phyloP scores from a whole-genome alignment of 768 basidiomycete genomes.

The Guyanaporus albipodus region DNA sequence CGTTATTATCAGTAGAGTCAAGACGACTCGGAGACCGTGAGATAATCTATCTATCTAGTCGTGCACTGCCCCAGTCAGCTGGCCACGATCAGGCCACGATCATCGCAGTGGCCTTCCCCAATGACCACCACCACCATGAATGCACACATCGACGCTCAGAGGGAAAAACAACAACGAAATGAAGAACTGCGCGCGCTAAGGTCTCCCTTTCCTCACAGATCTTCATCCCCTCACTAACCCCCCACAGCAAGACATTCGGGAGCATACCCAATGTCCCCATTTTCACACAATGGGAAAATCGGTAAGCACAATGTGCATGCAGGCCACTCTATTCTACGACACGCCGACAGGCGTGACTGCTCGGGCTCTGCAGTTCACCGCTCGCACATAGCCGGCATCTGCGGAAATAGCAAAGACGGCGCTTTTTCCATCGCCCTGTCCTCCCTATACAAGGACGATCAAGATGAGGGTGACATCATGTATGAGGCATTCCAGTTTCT shows the following conservation, averaged over 20 bases:
- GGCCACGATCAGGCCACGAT: too few species aligned
- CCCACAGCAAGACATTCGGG: constrained; percentile 21
- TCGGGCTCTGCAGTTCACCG: constrained; percentile 19
- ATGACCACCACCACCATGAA: constrained; percentile 23
- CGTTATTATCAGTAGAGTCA: too few species aligned
- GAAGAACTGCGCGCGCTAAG: background rate
- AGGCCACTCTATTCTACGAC: background rate
- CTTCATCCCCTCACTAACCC: background rate
- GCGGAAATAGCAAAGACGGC: constrained; percentile 11
- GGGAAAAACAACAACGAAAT: background rate
- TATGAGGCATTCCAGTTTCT: too few species aligned
- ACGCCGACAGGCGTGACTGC: constrained; percentile 5
- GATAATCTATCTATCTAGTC: too few species aligned
- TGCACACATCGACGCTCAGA: background rate
- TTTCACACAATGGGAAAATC: constrained; percentile 17
- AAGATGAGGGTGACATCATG: constrained; percentile 27
- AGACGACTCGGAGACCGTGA: too few species aligned
- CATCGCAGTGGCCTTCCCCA: constrained; percentile 1
- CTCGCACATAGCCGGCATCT: constrained; percentile 12
- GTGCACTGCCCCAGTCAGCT: too few species aligned
- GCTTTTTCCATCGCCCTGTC: constrained; percentile 21
- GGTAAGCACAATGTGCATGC: constrained; percentile 11
- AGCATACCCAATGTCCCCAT: constrained; percentile 21
- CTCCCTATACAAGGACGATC: constrained; percentile 19
- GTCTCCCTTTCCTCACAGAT: constrained; percentile 1